Conservation (phyloP, 345 rosid genomes). For the Brassica rapa region DNA sequence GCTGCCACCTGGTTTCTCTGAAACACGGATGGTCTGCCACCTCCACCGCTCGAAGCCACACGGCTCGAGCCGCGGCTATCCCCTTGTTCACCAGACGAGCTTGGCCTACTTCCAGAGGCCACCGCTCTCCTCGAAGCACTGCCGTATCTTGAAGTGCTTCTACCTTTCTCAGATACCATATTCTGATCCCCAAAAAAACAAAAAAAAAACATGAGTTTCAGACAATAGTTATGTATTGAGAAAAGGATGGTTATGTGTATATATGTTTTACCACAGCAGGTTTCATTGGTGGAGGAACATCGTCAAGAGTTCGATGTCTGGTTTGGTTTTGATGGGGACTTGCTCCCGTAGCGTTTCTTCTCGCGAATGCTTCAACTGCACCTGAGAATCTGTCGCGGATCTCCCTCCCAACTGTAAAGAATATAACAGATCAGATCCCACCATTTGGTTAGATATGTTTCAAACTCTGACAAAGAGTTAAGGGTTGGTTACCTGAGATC, state of each 20-base stretch:
- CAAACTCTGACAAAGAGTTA: background rate
- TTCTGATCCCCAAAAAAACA: slow-evolving; percentile 41
- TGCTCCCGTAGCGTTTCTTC: slow-evolving; percentile 54
- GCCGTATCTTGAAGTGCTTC: slow-evolving; percentile 64
- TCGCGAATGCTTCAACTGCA: slow-evolving; percentile 72
- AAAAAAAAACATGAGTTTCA: background rate
- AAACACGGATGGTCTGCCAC: slow-evolving; percentile 58
- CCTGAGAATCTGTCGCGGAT: slow-evolving; percentile 73
- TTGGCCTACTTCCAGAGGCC: slow-evolving; percentile 60
- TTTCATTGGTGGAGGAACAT: slow-evolving; percentile 53
- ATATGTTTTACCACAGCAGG: slow-evolving; percentile 49
- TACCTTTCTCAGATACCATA: slow-evolving; percentile 54
- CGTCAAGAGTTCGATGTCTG: slow-evolving; percentile 55
- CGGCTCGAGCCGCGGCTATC: slow-evolving; percentile 58
- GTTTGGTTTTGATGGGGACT: slow-evolving; percentile 56
- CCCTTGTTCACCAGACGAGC: slow-evolving; percentile 72
- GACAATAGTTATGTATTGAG: background rate
- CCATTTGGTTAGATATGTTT: background rate
- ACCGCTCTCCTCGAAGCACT: slow-evolving; percentile 74
- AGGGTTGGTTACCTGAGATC: slow-evolving; percentile 50
- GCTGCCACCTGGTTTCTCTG: slow-evolving; percentile 55
- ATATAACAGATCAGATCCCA: background rate
- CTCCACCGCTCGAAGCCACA: slow-evolving; percentile 57
- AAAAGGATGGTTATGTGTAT: background rate
- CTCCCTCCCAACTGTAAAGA: slow-evolving; percentile 57